Percentiles rank a stretch among this genome's conserved stretches.
phyloP scores from a whole-genome alignment of 768 basidiomycete genomes.

The Podaxis sp. region DNA sequence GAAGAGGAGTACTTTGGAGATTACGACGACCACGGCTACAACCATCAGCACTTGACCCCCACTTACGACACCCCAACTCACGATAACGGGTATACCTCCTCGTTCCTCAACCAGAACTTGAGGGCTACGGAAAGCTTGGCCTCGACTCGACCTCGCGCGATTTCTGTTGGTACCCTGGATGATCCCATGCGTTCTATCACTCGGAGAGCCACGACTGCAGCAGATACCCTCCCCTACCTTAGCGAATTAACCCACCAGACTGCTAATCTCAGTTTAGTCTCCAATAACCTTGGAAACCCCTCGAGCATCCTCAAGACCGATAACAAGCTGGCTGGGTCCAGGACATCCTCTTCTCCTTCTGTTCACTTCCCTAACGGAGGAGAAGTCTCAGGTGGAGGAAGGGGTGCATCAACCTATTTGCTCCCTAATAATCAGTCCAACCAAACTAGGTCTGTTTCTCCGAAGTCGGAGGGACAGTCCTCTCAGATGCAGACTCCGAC shows the following conservation, averaged over 20 bases:
- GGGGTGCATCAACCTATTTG: slow-evolving; percentile 61
- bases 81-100: slow-evolving; percentile 47
- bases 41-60: slow-evolving; percentile 51
- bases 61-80: slow-evolving; percentile 56
- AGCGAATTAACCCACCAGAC: slow-evolving; percentile 48
- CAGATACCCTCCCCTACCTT: slow-evolving; percentile 54
- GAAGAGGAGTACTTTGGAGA: slow-evolving; percentile 70
- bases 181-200: slow-evolving; percentile 70
- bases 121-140: slow-evolving; percentile 69
- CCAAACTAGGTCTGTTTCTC: slow-evolving; percentile 73
- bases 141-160: slow-evolving; percentile 68
- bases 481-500: slow-evolving; percentile 90
- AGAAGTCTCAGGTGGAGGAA: slow-evolving; percentile 37
- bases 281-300: slow-evolving; percentile 35
- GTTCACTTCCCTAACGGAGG: slow-evolving; percentile 70
- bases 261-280: slow-evolving; percentile 31
- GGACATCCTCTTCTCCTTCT: slow-evolving; percentile 42
- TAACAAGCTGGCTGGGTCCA: slow-evolving; percentile 38
- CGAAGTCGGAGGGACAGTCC: slow-evolving; percentile 68
- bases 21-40: slow-evolving; percentile 47
- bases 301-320: slow-evolving; percentile 61
- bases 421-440: slow-evolving; percentile 44
- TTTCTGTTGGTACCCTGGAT: slow-evolving; percentile 85
- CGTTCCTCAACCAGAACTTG: slow-evolving; percentile 69
- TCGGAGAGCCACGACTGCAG: slow-evolving; percentile 47